Evolutionary conservation across 2,329 filamentous ascomycete genomes (phyloP), one percentile per base, ranked within the genome.

Genomic region (Penicillium sp.): DNA sequence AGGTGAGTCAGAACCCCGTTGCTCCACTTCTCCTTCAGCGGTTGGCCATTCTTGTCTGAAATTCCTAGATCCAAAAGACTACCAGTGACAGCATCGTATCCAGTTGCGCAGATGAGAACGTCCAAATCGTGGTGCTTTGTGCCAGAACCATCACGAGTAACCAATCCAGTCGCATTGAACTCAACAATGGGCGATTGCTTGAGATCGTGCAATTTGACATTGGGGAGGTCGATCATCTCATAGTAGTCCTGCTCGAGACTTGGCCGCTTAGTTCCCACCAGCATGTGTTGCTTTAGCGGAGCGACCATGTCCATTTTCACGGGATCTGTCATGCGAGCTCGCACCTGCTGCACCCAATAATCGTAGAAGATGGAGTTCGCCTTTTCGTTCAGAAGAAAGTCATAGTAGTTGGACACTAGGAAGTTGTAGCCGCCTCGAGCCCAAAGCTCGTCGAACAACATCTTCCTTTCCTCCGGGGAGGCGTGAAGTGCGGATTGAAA

Each of bases 301-400:
- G 82, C 82, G 4, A 85, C 70, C 2, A 84, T 54, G 16, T 82
- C 77, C 44, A 76, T 69, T 64, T 79, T 78, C 39, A 69, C 67
- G 0, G 78, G 73, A 53, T 85, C 78, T 0, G 71, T 71, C 48
- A 86, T 75, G 2, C 83, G 76, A 3, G 68, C 71, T 0, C 81
- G 75, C 0, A 77, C 77, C 65, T 82, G 80, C 57, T 76, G 72
- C 4, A 72, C 74, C 80, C 83, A 85, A 63, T 83, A 85, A 4
- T 79, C 70, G 61, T 85, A 85, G 0, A 77, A 73, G 51, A 79
- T 73, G 13, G 74, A 63, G 59, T 85, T 86, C 2, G 81, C 79
- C 13, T 80, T 73, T 0, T 72, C 52, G 38, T 75, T 39, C 0
- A 62, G 38, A 6, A 62, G 31, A n/a, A 60, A 57, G 14, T 60